Evolutionary conservation across 2,329 filamentous ascomycete species (phyloP), one percentile per base, ranked within the genome.

Genomic region (Phoma herbarum): DNA sequence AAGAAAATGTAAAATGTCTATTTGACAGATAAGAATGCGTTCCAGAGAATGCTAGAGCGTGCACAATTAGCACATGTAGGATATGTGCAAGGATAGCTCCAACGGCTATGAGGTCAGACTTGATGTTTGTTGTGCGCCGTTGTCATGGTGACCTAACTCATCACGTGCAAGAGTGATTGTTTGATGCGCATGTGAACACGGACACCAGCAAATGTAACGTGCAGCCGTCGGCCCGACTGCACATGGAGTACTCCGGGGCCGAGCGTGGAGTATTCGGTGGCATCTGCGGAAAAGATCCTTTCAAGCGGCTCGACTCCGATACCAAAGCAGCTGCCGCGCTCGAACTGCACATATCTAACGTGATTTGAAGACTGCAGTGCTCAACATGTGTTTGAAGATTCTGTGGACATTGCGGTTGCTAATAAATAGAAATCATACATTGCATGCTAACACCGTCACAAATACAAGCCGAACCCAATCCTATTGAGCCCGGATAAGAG

Each of bases 401-500:
- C 14, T 49, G 41, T 53, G 44, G 41, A 44, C 25, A 50, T 59
- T 53, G 49, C 26, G 31, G 41, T 45, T 59, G 52, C 42, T 55
- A 63, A 68, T 64, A 64, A 53, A 62, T 61, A 70, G 65, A 64
- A 65, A 61, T 70, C 65, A 65, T 74, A 72, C 64, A 75, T 74
- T 73, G 72, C 74, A 75, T 74, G 73, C 73, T 75, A 74, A 74
- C 62, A 69, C 69, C 68, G 55, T 69, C 67, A 74, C 65, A 75
- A 73, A 67, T 77, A 76, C 74, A 76, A 72, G 62, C 67, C 70
- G 62, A 66, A 67, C 65, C 69, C 67, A 70, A 67, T 60, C 67
- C 65, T 63, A 58, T 61, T 63, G 65, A 69, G 65, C 65, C 66
- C 60, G 59, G 61, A 67, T 69, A 63, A 66, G 61, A 69, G 59